phyloP scores from a whole-genome alignment of 306 rosid genomes.

The Abrus pulchellus region DNA sequence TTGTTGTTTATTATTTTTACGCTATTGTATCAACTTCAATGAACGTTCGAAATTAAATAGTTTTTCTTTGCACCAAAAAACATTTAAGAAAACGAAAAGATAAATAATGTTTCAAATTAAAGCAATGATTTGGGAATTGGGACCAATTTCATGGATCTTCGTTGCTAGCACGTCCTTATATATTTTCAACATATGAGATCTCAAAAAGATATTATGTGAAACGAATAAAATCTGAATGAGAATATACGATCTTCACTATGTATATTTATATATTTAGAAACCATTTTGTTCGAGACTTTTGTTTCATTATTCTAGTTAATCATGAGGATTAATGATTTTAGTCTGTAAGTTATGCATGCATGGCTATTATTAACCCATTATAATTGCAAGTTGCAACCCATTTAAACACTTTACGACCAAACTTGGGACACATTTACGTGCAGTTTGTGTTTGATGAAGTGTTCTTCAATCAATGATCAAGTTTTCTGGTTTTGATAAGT shows the following conservation, averaged over 20 bases:
- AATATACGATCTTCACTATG: not conserved
- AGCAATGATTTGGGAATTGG: slow-evolving; percentile 19
- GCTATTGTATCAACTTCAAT: no score
- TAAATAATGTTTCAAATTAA: not conserved
- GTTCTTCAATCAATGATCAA: not conserved
- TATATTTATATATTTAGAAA: no score
- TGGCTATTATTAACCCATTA: not conserved
- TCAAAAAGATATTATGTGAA: not conserved
- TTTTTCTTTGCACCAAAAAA: no score
- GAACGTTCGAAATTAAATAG: no score
- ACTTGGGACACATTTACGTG: not conserved
- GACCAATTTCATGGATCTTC: not conserved
- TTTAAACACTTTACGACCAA: not conserved
- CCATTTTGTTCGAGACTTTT: no score
- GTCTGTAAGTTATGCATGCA: not conserved
- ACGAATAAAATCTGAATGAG: not conserved
- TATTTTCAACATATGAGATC: not conserved
- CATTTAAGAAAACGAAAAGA: no score
- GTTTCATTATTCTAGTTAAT: no score
- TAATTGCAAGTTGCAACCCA: not conserved
- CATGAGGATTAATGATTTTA: no score
- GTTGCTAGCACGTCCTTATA: slow-evolving; percentile 23
- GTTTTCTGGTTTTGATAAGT: not conserved
- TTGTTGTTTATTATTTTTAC: no score
- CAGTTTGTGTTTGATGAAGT: not conserved